phyloP scores from a whole-genome alignment of 768 basidiomycete genomes.

The Termitomyces eurrhizus region DNA sequence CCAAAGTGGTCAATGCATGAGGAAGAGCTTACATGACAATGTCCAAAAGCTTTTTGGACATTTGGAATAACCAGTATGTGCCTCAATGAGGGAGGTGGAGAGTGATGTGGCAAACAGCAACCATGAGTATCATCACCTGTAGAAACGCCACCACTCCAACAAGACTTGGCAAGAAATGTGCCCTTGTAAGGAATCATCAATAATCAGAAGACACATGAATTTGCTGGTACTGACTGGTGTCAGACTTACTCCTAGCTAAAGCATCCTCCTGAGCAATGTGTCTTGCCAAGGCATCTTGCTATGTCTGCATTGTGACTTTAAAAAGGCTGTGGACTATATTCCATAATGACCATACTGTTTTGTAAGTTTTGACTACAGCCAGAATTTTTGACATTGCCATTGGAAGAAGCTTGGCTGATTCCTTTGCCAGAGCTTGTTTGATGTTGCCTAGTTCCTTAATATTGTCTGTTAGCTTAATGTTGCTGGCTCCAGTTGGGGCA shows the following conservation, averaged over 20 bases:
- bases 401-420: too few species aligned
- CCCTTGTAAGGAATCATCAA: too few species aligned
- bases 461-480: not conserved
- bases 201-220: too few species aligned
- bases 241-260: not conserved
- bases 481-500: too few species aligned
- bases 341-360: not conserved
- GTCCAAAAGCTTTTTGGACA: too few species aligned
- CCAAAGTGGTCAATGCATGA: too few species aligned
- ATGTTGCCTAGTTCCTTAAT: not conserved
- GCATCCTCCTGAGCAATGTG: not conserved
- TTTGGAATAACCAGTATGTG: slow-evolving; percentile 9
- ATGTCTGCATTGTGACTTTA: not conserved
- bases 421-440: too few species aligned
- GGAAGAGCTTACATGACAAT: too few species aligned
- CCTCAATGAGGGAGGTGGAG: slow-evolving; percentile 11
- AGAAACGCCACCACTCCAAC: not conserved
- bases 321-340: not conserved
- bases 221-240: not conserved
- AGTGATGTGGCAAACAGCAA: not conserved
- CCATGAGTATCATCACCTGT: slow-evolving; percentile 2
- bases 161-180: not conserved
- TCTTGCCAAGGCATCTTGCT: not conserved
- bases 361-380: not conserved
- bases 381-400: not conserved